A percentile compares a stretch with the other conserved stretches of the same genome.
Conservation (phyloP, 495 filamentous ascomycete genomes). For the Neurospora tetrasperma region DNA sequence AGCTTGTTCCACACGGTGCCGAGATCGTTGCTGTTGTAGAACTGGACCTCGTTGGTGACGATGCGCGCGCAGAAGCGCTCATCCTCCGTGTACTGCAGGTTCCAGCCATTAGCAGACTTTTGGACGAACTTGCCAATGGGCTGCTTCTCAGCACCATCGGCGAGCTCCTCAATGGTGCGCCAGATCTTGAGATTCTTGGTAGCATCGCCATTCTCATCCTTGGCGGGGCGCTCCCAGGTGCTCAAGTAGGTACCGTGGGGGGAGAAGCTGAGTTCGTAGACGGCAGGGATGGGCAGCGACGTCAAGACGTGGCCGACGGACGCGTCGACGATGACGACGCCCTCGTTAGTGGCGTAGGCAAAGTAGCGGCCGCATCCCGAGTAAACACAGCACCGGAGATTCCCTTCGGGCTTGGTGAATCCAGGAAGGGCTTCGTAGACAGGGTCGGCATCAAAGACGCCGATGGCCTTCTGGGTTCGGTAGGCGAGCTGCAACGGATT, state of each 20-base stretch:
- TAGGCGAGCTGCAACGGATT: slow-evolving; percentile 83
- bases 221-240: slow-evolving; percentile 89
- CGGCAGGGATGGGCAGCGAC: slow-evolving; percentile 64
- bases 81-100: slow-evolving; percentile 90
- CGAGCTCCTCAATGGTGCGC: slow-evolving; percentile 55
- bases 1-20: slow-evolving; percentile 88
- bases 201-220: slow-evolving; percentile 87
- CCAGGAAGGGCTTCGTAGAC: slow-evolving; percentile 77
- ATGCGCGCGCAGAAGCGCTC: slow-evolving; percentile 84
- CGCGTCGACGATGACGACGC: slow-evolving; percentile 74
- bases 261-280: slow-evolving; percentile 91
- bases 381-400: slow-evolving; percentile 86
- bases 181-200: slow-evolving; percentile 96
- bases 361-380: slow-evolving; percentile 92
- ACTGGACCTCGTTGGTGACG: slow-evolving; percentile 95
- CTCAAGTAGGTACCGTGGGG: slow-evolving; percentile 84
- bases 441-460: slow-evolving; percentile 81
- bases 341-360: slow-evolving; percentile 84
- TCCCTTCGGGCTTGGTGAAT: slow-evolving; percentile 85
- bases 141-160: slow-evolving; percentile 48
- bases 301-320: slow-evolving; percentile 68
- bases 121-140: slow-evolving; percentile 87
- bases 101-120: slow-evolving; percentile 92
- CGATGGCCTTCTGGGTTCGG: slow-evolving; percentile 92
- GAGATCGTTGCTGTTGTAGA: slow-evolving; percentile 81